Evolutionary conservation across 179 eudicot genomes (phyloP).

Genomic region (Drosera spatulata): DNA sequence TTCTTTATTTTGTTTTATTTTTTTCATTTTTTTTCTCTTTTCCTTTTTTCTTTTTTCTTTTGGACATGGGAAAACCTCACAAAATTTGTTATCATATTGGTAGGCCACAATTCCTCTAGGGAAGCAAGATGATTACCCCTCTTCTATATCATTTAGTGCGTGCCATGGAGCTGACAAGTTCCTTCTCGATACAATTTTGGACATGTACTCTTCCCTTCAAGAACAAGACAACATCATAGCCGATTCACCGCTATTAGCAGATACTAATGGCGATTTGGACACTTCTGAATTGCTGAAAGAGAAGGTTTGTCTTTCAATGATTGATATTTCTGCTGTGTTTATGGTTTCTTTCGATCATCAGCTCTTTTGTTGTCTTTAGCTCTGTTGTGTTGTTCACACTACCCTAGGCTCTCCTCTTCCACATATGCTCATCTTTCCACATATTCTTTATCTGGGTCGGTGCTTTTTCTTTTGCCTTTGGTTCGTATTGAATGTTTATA

Average conservation of each 20-base stretch:
- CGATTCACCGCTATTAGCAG: constrained; percentile 30
- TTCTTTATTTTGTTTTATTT: neutral
- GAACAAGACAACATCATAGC: constrained; percentile 44
- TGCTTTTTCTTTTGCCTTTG: neutral
- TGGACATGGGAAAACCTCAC: neutral
- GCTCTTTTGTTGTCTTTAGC: too few relatives aligned
- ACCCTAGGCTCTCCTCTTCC: too few relatives aligned
- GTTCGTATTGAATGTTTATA: neutral
- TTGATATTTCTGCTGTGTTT: neutral
- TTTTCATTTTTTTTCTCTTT: too few relatives aligned
- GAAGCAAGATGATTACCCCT: constrained; percentile 47
- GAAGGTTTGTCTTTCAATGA: constrained; percentile 34
- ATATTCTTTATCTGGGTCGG: too few relatives aligned
- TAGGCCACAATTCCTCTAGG: constrained; percentile 78
- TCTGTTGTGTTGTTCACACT: too few relatives aligned
- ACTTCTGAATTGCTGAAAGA: constrained; percentile 77
- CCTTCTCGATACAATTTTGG: constrained; percentile 83
- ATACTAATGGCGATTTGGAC: constrained; percentile 53
- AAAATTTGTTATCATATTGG: constrained; percentile 2
- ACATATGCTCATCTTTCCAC: too few relatives aligned
- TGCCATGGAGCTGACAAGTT: constrained; percentile 76
- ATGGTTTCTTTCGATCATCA: neutral
- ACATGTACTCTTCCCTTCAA: constrained; percentile 55
- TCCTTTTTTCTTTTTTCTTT: neutral
- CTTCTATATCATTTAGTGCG: constrained; percentile 69